Evolutionary conservation across 2,329 filamentous ascomycete genomes (phyloP).

Genomic region (Ceratocystis variospora): DNA sequence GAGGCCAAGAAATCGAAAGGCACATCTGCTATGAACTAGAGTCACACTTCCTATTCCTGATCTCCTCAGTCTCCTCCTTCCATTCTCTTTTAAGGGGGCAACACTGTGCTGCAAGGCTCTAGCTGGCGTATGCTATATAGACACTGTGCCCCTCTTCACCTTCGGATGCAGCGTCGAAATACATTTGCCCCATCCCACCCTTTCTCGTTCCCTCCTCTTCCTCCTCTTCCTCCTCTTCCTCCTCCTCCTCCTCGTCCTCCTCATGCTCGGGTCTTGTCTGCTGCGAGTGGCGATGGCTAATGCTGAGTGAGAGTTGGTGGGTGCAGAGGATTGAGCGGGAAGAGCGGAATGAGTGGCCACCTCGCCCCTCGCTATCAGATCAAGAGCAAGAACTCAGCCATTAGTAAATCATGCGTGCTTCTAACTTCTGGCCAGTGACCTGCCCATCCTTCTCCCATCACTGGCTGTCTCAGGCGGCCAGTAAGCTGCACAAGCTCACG

Average conservation of each 20-base stretch:
- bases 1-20: neutral
- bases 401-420: neutral
- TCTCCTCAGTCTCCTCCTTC: neutral
- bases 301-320: neutral
- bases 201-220: too few relatives aligned
- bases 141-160: neutral
- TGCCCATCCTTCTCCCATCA: neutral
- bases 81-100: neutral
- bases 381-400: neutral
- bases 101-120: neutral
- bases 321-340: neutral
- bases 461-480: neutral
- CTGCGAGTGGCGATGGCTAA: neutral
- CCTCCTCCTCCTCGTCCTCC: too few relatives aligned
- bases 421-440: neutral
- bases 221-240: too few relatives aligned
- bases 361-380: neutral
- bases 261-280: neutral
- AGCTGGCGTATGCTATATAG: neutral
- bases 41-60: too few relatives aligned
- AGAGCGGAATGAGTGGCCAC: neutral
- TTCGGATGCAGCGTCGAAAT: neutral
- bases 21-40: neutral
- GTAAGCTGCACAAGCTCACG: neutral
- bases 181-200: neutral